A percentile compares a stretch with the other conserved stretches of the same genome.
Conservation (phyloP, 1,139 yeast genomes). For the Magnusiomyces fungicola region DNA sequence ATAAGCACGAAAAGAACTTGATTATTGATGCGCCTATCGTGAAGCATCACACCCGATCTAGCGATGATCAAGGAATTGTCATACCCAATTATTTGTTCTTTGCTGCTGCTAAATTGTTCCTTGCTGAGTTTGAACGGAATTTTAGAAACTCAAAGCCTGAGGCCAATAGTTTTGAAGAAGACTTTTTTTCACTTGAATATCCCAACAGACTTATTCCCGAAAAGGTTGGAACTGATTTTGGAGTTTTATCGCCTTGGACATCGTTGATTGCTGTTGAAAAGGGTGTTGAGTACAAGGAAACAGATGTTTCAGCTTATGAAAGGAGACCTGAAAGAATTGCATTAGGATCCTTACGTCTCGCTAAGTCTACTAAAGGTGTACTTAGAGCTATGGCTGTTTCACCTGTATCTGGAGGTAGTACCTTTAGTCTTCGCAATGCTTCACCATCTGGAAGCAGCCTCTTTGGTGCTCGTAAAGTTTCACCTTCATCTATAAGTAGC, state of each 20-base stretch:
- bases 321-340: not conserved
- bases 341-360: not conserved
- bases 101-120: slow-evolving; percentile 7
- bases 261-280: slow-evolving; percentile 10
- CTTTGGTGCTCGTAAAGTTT: not conserved
- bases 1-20: too few relatives aligned
- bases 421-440: too few relatives aligned
- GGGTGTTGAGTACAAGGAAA: not conserved
- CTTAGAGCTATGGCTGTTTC: not conserved
- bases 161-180: too few relatives aligned
- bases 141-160: too few relatives aligned
- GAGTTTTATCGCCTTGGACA: slow-evolving; percentile 12
- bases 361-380: not conserved
- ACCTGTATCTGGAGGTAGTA: too few relatives aligned
- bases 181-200: too few relatives aligned
- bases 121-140: slow-evolving; percentile 1
- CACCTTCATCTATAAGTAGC: not conserved
- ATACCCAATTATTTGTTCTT: not conserved
- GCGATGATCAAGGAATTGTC: not conserved
- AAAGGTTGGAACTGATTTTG: slow-evolving; percentile 5
- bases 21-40: too few relatives aligned
- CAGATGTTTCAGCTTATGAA: not conserved
- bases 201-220: too few relatives aligned
- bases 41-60: not conserved
- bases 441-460: not conserved